Evolutionary conservation across 2,329 filamentous ascomycete species (phyloP).

Genomic region (Aspergillus pseudonomiae): DNA sequence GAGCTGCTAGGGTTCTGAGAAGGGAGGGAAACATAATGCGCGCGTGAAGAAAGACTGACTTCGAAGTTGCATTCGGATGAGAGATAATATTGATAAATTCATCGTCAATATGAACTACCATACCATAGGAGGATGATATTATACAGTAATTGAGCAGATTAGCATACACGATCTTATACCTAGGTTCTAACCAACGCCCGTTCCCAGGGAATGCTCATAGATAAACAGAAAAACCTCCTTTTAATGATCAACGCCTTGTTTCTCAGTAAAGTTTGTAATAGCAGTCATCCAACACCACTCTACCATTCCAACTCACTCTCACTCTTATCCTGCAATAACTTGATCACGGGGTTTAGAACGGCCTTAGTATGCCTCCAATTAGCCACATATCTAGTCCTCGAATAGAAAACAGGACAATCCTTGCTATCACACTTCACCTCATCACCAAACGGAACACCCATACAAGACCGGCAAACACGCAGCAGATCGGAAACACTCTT

Average conservation of each 20-base stretch:
- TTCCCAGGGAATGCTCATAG: neutral
- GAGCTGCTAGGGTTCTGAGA: conserved; percentile 22
- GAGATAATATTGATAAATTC: neutral
- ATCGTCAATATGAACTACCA: neutral
- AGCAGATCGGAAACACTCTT: conserved; percentile 65
- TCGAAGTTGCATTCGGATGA: neutral
- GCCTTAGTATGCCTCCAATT: conserved; percentile 41
- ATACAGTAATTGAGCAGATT: neutral
- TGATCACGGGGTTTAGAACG: conserved; percentile 40
- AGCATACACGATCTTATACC: neutral
- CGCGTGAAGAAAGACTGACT: neutral
- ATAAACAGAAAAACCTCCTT: neutral
- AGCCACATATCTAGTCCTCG: conserved; percentile 41
- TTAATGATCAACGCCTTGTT: neutral
- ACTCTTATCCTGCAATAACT: conserved; percentile 37
- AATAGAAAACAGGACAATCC: conserved; percentile 91
- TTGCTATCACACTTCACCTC: conserved; percentile 85
- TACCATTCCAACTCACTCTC: conserved; percentile 44
- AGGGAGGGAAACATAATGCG: neutral
- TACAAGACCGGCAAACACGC: conserved; percentile 77
- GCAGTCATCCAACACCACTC: conserved; percentile 4
- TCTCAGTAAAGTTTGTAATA: neutral
- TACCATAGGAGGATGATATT: neutral
- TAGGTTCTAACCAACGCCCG: neutral
- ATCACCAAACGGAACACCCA: conserved; percentile 71